Conservation (phyloP, 2,329 filamentous ascomycete genomes). For the Cryphonectria carpinicola region DNA sequence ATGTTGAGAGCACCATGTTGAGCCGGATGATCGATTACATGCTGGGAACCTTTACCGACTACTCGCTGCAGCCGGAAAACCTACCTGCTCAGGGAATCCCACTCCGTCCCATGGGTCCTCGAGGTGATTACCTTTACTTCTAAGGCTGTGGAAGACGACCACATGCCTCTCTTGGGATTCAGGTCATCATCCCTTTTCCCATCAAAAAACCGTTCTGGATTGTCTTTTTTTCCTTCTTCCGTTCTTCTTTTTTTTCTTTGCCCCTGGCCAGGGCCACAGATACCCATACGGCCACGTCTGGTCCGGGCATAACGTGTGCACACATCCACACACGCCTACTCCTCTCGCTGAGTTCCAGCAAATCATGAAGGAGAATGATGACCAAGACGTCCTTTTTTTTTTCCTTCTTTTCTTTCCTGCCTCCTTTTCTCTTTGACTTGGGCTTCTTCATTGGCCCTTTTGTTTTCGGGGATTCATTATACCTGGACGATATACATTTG, state of each 20-base stretch:
- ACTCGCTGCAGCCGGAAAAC: not conserved
- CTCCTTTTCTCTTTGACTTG: not conserved
- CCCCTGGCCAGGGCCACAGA: not conserved
- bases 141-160: not conserved
- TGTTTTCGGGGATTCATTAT: not conserved
- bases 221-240: not conserved
- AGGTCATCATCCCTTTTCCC: not conserved
- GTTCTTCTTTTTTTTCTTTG: not conserved
- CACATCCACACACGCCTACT: not conserved
- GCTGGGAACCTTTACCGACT: not conserved
- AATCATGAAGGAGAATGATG: not conserved
- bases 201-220: not conserved
- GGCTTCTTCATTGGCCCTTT: not conserved
- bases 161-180: not conserved
- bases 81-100: not conserved
- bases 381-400: not conserved
- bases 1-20: not conserved
- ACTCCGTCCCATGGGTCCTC: not conserved
- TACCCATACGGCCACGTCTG: not conserved
- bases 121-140: not conserved
- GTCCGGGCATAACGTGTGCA: not conserved
- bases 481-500: not conserved
- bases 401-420: not conserved
- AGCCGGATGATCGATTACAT: not conserved
- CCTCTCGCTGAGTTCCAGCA: not conserved